phyloP scores from a whole-genome alignment of 805 yeast genomes.

The Hanseniaspora vineae region DNA sequence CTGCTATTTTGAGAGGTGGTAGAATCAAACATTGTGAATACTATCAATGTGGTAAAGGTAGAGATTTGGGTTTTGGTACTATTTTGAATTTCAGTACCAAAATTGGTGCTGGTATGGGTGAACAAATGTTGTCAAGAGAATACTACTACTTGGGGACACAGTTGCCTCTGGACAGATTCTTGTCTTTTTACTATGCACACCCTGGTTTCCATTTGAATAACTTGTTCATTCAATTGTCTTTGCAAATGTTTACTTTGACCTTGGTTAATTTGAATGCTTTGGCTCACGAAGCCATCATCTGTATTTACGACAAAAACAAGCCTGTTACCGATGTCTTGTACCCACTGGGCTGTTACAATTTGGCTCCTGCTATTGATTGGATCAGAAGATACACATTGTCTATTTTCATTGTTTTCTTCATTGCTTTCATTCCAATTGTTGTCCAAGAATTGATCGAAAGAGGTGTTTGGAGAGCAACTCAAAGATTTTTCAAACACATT shows the following conservation, averaged over 20 bases:
- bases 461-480: slow-evolving; percentile 65
- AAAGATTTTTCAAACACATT: slow-evolving; percentile 57
- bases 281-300: slow-evolving; percentile 57
- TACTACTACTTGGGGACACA: slow-evolving; percentile 73
- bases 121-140: slow-evolving; percentile 75
- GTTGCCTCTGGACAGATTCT: slow-evolving; percentile 66
- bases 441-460: slow-evolving; percentile 73
- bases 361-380: slow-evolving; percentile 69
- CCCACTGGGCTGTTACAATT: slow-evolving; percentile 65
- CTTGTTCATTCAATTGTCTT: slow-evolving; percentile 61
- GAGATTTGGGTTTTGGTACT: slow-evolving; percentile 81
- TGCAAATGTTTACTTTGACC: slow-evolving; percentile 60
- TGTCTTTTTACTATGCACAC: slow-evolving; percentile 76
- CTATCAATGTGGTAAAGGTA: slow-evolving; percentile 83
- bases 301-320: slow-evolving; percentile 49
- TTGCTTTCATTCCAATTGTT: slow-evolving; percentile 66
- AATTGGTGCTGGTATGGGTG: slow-evolving; percentile 92
- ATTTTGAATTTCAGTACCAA: slow-evolving; percentile 76
- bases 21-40: slow-evolving; percentile 80
- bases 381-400: slow-evolving; percentile 69
- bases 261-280: slow-evolving; percentile 60
- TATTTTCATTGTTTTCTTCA: slow-evolving; percentile 70
- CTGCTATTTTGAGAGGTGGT: slow-evolving; percentile 72
- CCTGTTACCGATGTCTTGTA: slow-evolving; percentile 54
- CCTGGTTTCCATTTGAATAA: slow-evolving; percentile 80